Base-by-base conservation (phyloP, 23 red algal genomes). In the Cyanidiococcus yangmingshanensis region DNA sequence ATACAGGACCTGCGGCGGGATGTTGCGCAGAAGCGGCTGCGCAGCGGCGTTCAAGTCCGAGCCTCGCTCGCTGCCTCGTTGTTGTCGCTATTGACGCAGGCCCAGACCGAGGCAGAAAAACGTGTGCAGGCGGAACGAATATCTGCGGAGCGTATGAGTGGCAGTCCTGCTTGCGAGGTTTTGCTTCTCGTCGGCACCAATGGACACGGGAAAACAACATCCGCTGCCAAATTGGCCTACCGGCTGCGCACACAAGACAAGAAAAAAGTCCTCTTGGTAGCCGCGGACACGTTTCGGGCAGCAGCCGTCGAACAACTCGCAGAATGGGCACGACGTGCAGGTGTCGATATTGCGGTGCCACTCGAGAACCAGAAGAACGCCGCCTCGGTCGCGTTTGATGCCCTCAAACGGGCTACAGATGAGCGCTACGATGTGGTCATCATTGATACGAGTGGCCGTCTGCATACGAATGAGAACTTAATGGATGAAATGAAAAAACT, bases 401-500 rank as follows among this genome's bases (percentile, higher is more conserved):
- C 92, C 16, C 38, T 96, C 29, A 79, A 90, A 37, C 76, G 63
- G 37, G 86, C 81, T 31, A 57, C 76, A 40, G 26, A 41, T 35
- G 76, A 67, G 0, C 87, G 85, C 38, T 90, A 89, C 45, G 92
- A 96, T 75, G 85, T 87, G 67, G 75, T 90, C 1, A 85, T 96
- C 36, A 40, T 96, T 35, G 92, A 96, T 76, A 96, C 92, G 16
- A 84, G 82, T 54, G 92, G 92, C 1, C 75, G 92, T 67, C 79
- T 96, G 67, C 92, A 96, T 75, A 96, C 84, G 1, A 96, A 96
- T 40, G 58, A 74, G 33, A 87, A 87, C 45, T 77, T 96, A 26
- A 96, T 96, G 92, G 85, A 79, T 26, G 92, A 96, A 63, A 79
- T 96, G 63, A 81, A 89, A 74, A 96, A 91, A 79, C 84, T 96